Evolutionary conservation across 148 eudicot species (phyloP).

Genomic region (Agrostemma githago): DNA sequence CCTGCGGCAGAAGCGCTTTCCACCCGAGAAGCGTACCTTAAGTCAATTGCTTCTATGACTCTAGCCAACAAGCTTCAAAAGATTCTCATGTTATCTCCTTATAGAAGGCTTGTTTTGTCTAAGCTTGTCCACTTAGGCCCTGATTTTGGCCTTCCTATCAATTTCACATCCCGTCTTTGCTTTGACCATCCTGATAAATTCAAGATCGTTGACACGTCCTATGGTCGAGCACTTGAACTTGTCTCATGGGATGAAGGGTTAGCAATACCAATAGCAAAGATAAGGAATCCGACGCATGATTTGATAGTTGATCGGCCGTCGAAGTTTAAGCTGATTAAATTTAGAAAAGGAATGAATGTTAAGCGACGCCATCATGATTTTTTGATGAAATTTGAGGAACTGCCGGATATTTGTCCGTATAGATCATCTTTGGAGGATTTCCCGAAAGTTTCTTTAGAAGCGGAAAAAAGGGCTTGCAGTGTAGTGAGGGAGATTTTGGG

Average conservation of each 20-base stretch:
- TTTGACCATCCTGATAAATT: conserved; percentile 69
- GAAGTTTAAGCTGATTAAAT: conserved; percentile 74
- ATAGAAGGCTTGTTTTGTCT: conserved; percentile 58
- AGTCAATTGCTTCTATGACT: conserved; percentile 36
- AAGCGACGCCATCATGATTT: conserved; percentile 63
- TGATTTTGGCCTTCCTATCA: conserved; percentile 79
- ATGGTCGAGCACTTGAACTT: conserved; percentile 92
- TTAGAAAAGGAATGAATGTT: conserved; percentile 65
- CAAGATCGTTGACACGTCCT: conserved; percentile 79
- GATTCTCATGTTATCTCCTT: conserved; percentile 78
- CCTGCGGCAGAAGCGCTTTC: conserved; percentile 71
- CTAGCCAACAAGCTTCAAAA: conserved; percentile 70
- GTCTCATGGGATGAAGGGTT: conserved; percentile 60
- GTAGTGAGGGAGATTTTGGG: conserved; percentile 88
- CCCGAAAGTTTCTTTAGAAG: conserved; percentile 49
- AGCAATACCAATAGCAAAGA: conserved; percentile 39
- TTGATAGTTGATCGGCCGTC: conserved; percentile 82
- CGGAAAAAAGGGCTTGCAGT: conserved; percentile 84
- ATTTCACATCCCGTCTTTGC: conserved; percentile 68
- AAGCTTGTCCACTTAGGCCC: conserved; percentile 82
- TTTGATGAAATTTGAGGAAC: conserved; percentile 56
- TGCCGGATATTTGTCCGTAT: conserved; percentile 78
- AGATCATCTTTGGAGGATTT: conserved; percentile 43
- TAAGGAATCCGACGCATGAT: conserved; percentile 31
- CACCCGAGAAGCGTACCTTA: conserved; percentile 46